These are phyloP conservation scores for Diaporthe amygdali DNA, from an alignment of 2,329 filamentous ascomycete genomes.

Conservation along the genomic window DNA sequence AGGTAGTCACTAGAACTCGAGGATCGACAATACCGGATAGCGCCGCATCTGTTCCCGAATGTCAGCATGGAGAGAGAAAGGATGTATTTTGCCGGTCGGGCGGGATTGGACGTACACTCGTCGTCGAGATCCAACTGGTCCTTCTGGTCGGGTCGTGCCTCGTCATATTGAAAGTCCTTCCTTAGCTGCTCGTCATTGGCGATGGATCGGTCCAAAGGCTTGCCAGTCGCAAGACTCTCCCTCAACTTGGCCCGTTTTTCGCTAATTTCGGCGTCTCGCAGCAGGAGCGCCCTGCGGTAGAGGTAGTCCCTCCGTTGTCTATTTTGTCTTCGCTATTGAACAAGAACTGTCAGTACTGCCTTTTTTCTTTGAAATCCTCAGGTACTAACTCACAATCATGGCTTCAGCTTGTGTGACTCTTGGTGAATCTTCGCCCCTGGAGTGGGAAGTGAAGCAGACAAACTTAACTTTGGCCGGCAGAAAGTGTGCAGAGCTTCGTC, in stretches of 20 bases:
- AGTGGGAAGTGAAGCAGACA: too few relatives aligned
- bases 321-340: constrained; percentile 68
- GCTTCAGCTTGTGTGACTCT: constrained; percentile 21
- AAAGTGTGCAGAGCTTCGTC: background rate
- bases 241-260: constrained; percentile 90
- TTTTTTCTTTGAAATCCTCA: background rate
- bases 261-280: constrained; percentile 90
- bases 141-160: constrained; percentile 73
- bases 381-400: constrained; percentile 41
- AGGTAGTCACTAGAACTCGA: constrained; percentile 88
- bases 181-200: constrained; percentile 85
- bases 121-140: constrained; percentile 81
- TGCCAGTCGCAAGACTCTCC: constrained; percentile 85
- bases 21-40: constrained; percentile 92
- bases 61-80: background rate
- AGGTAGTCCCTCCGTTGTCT: constrained; percentile 86
- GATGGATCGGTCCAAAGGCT: constrained; percentile 80
- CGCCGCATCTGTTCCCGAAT: constrained; percentile 53
- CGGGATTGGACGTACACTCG: constrained; percentile 63
- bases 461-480: background rate
- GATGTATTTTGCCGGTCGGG: background rate
- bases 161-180: constrained; percentile 92
- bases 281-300: constrained; percentile 84
- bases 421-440: background rate
- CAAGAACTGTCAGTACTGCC: constrained; percentile 20